Base-by-base conservation (phyloP, 2,329 filamentous ascomycete species). In the Neonectria sp. region DNA sequence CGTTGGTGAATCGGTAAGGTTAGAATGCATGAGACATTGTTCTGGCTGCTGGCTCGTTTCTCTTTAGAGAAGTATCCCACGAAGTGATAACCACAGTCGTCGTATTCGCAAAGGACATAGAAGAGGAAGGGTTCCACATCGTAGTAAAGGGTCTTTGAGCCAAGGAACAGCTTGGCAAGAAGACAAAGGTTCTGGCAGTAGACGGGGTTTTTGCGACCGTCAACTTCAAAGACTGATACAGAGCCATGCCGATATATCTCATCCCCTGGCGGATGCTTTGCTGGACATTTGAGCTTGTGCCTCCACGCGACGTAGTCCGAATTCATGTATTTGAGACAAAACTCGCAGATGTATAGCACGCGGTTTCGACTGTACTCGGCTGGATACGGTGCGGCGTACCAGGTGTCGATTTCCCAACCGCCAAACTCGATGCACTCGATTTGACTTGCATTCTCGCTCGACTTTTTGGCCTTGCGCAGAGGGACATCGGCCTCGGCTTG, bases 51-150 rank as follows among this genome's bases (percentile, higher is more conserved):
- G 2, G 94, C 92, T 49, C 97, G 89, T 82, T 99, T 99, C 82
- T 99, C 96, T 80, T 99, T 99, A 57, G 96, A 98, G 76, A 99
- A 99, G 79, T 99, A 99, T n/a, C 96, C 96, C 29, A 98, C 95
- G 73, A 99, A 96, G 79, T 98, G 96, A 78, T 96, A 98, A 21
- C 95, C 95, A 21, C 92, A 89, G 63, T 96, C 92, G 76, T 98
- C 93, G 74, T 95, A 95, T 75, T 97, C 96, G 71, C 95, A 97
- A 83, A 98, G 93, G 74, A 98, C 95, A 79, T 98, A 98, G 83
- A 98, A 98, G 7, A 98, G 82, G 79, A 98, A 98, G 0, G 95
- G 96, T 73, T 98, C 95, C 2, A 98, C 95, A 76, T 98, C 95
- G 82, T 98, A 98, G 84, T 98, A 98, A 4, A 98, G 87, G 0